Evolutionary conservation across 2,329 filamentous ascomycete genomes (phyloP).

Genomic region (Acrodontium crateriforme): DNA sequence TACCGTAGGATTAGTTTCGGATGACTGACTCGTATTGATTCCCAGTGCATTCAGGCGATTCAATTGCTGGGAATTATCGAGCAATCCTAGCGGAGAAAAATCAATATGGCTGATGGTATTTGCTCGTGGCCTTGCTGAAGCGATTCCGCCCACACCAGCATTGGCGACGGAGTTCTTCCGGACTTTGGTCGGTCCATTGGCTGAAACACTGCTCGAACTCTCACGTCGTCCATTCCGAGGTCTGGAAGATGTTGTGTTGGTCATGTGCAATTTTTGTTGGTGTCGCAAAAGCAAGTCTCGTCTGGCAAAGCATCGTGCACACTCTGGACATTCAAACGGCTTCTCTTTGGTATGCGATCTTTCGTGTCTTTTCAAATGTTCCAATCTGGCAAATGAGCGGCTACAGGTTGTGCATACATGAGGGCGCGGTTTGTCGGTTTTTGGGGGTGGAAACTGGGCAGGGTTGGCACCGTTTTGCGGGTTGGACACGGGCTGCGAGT

Average conservation of each 20-base stretch:
- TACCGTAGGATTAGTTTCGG: constrained; percentile 46
- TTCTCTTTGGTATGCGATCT: constrained; percentile 98
- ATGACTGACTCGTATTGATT: constrained; percentile 7
- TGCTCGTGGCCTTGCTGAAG: constrained; percentile 58
- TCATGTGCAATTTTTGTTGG: constrained; percentile 97
- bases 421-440: constrained; percentile 92
- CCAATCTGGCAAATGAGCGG: constrained; percentile 83
- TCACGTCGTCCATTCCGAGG: constrained; percentile 74
- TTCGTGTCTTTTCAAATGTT: constrained; percentile 95
- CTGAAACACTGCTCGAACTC: constrained; percentile 62
- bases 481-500: too few relatives aligned
- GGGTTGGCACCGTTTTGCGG: too few relatives aligned
- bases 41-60: constrained; percentile 17
- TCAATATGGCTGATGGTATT: constrained; percentile 97
- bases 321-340: constrained; percentile 94
- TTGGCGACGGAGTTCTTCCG: constrained; percentile 85
- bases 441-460: constrained; percentile 58
- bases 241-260: constrained; percentile 71
- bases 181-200: constrained; percentile 55
- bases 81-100: constrained; percentile 49
- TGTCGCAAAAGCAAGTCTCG: constrained; percentile 84
- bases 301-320: constrained; percentile 84
- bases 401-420: constrained; percentile 87
- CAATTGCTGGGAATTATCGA: constrained; percentile 14
- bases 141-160: constrained; percentile 33